A percentile compares a stretch with the other conserved stretches of the same genome.
Conservation (phyloP, 1,284 basidiomycete species). For the Pseudozyma tsukubaensis region DNA sequence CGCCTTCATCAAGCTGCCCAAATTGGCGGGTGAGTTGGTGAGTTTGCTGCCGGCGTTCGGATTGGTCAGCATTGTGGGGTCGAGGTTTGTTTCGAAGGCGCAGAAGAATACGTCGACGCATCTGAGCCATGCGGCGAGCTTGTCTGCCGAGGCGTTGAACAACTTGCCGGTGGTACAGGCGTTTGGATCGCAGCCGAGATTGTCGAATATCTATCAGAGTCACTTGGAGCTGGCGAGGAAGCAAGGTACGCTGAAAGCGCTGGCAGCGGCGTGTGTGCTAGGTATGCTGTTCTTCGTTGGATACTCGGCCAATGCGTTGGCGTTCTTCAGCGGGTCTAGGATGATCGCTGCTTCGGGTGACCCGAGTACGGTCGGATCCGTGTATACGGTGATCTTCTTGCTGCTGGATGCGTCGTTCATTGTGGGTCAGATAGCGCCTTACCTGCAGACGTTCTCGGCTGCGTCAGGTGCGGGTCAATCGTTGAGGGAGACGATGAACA, state of each 20-base stretch:
- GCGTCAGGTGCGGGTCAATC: constrained; percentile 56
- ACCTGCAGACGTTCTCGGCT: constrained; percentile 59
- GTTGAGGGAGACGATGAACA: constrained; percentile 47
- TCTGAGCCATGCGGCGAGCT: constrained; percentile 48
- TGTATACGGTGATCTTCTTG: constrained; percentile 64
- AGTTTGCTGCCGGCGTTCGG: constrained; percentile 56
- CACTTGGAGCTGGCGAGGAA: constrained; percentile 55
- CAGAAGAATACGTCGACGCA: constrained; percentile 52
- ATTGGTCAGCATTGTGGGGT: constrained; percentile 48
- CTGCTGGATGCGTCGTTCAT: constrained; percentile 62
- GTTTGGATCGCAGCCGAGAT: constrained; percentile 50
- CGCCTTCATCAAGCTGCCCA: constrained; percentile 55
- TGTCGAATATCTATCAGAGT: constrained; percentile 51
- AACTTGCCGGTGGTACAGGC: constrained; percentile 59
- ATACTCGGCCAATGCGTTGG: constrained; percentile 61
- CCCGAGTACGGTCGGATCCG: constrained; percentile 49
- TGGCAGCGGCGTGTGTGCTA: constrained; percentile 51
- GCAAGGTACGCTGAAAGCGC: constrained; percentile 50
- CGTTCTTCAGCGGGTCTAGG: constrained; percentile 56
- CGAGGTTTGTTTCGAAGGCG: constrained; percentile 47
- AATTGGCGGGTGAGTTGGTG: constrained; percentile 53
- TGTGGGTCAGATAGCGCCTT: constrained; percentile 60
- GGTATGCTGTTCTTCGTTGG: constrained; percentile 61
- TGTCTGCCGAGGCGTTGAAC: constrained; percentile 56
- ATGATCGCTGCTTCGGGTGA: constrained; percentile 37